Conservation (phyloP, 208 protist genomes). For the Crithidia thermophila region DNA sequence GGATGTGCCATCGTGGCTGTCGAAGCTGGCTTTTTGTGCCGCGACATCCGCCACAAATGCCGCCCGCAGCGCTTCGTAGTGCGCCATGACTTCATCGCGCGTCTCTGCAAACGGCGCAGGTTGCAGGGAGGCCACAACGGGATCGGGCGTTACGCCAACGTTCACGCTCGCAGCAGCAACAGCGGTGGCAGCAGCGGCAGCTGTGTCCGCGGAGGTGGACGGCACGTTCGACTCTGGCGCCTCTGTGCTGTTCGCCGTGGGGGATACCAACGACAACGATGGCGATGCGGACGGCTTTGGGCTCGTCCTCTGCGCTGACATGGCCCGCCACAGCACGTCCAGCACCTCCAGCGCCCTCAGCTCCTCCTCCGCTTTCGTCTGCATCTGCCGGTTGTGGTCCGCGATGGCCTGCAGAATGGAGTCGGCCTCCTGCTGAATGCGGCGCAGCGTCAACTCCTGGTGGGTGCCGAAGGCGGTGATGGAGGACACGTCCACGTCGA, state of each 20-base stretch:
- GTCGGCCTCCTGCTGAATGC: conserved; percentile 53
- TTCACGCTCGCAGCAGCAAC: too few species aligned
- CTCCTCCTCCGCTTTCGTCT: conserved; percentile 44
- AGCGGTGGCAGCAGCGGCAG: neutral
- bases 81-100: conserved; percentile 26
- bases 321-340: conserved; percentile 31
- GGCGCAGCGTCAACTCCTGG: conserved; percentile 54
- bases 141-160: neutral
- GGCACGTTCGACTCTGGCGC: too few species aligned
- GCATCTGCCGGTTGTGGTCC: conserved; percentile 46
- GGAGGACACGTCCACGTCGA: conserved; percentile 53
- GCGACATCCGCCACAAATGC: conserved; percentile 33
- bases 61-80: conserved; percentile 16
- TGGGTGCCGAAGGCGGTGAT: conserved; percentile 60
- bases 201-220: too few species aligned
- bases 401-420: conserved; percentile 39
- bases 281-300: neutral
- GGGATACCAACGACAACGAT: too few species aligned
- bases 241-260: too few species aligned
- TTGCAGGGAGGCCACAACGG: neutral
- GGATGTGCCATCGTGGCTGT: neutral
- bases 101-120: conserved; percentile 15
- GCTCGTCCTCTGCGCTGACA: conserved; percentile 17
- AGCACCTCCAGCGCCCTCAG: conserved; percentile 28
- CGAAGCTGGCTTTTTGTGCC: neutral